Evolutionary conservation across 2,329 filamentous ascomycete genomes (phyloP).

Genomic region (Colletotrichum tropicicola): DNA sequence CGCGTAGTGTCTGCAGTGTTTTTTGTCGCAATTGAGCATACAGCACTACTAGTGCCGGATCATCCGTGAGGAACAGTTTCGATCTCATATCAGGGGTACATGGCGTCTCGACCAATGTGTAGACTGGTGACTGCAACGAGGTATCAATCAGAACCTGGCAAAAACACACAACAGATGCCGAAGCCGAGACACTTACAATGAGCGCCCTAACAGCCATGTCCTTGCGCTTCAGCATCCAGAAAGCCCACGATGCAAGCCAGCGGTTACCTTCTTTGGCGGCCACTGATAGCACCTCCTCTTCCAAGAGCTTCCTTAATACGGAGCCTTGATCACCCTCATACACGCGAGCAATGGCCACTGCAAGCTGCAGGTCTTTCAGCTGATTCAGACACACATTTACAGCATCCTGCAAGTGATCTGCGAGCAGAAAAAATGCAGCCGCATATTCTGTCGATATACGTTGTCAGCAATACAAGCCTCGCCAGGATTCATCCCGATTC

Average conservation of each 20-base stretch:
- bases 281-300: conserved; percentile 80
- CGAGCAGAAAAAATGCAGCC: conserved; percentile 93
- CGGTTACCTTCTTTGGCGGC: conserved; percentile 86
- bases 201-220: conserved; percentile 87
- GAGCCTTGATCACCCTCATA: conserved; percentile 87
- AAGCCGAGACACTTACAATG: conserved; percentile 64
- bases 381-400: conserved; percentile 88
- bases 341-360: conserved; percentile 85
- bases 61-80: conserved; percentile 86
- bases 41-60: conserved; percentile 86
- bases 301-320: conserved; percentile 76
- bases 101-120: conserved; percentile 75
- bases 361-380: conserved; percentile 87
- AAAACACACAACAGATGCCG: not conserved
- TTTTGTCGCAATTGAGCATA: conserved; percentile 87
- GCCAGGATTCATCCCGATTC: conserved; percentile 30
- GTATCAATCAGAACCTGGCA: not conserved
- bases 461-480: conserved; percentile 40
- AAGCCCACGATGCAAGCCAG: conserved; percentile 96
- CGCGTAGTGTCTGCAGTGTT: conserved; percentile 83
- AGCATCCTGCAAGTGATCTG: conserved; percentile 84
- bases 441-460: conserved; percentile 80
- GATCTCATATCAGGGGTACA: conserved; percentile 75
- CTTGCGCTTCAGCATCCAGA: conserved; percentile 85
- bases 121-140: conserved; percentile 80